Conservation (phyloP, 345 rosid species). For the Salix koriyanagi region DNA sequence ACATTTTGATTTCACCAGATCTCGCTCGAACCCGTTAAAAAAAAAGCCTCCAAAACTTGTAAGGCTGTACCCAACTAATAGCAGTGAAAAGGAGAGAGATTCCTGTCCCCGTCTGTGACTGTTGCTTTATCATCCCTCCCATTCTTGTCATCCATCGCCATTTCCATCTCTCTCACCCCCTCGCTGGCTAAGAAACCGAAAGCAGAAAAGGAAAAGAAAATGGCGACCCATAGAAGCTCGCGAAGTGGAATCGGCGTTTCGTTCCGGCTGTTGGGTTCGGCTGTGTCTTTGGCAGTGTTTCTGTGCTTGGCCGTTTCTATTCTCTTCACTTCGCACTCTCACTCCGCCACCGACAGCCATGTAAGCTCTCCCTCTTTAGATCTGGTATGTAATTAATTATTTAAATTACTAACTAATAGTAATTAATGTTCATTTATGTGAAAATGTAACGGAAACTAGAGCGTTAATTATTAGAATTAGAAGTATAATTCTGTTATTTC, state of each 20-base stretch:
- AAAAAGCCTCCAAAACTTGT: too few species aligned
- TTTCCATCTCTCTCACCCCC: too few species aligned
- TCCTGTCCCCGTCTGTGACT: too few species aligned
- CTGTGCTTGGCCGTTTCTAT: constrained; percentile 52
- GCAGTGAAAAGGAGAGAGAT: too few species aligned
- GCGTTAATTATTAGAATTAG: neutral
- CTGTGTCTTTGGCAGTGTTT: constrained; percentile 36
- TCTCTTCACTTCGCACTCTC: constrained; percentile 45
- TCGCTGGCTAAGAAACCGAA: too few species aligned
- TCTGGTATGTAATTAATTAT: neutral
- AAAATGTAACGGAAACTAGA: neutral
- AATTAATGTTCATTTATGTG: neutral
- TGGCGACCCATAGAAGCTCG: constrained; percentile 50
- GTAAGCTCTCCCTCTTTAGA: constrained; percentile 1
- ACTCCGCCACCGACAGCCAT: constrained; percentile 38
- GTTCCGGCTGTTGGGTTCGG: constrained; percentile 44
- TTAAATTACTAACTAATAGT: neutral
- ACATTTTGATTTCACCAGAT: too few species aligned
- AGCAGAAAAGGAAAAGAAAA: constrained; percentile 1
- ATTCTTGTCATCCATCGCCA: too few species aligned
- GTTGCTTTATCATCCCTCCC: too few species aligned
- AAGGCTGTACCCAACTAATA: too few species aligned
- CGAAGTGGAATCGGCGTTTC: constrained; percentile 32
- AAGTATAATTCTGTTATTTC: neutral
- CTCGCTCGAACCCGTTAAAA: too few species aligned